Evolutionary conservation across 345 rosid genomes (phyloP).

Genomic region (Rhodamnia rubescens): DNA sequence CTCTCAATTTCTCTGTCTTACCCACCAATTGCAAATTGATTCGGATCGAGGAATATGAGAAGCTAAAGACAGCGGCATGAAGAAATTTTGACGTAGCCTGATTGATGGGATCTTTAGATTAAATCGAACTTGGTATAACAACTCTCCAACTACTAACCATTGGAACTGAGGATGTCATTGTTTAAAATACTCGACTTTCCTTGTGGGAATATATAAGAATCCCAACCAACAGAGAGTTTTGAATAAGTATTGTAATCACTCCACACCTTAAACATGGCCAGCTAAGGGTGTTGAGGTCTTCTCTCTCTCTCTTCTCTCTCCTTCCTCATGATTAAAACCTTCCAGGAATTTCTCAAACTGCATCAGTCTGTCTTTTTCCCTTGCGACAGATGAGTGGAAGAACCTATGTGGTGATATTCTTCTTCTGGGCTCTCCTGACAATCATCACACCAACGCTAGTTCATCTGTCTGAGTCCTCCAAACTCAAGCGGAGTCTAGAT

Average conservation of each 20-base stretch:
- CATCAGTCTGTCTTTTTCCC: background rate
- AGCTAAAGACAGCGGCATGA: background rate
- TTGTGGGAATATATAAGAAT: background rate
- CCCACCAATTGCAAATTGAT: background rate
- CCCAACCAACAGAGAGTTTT: background rate
- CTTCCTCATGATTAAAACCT: background rate
- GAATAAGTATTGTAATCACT: background rate
- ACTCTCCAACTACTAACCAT: constrained; percentile 39
- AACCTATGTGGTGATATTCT: constrained; percentile 58
- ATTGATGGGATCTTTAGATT: constrained; percentile 10
- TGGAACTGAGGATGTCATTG: constrained; percentile 2
- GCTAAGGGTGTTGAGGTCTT: constrained; percentile 13
- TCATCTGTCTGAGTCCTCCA: constrained; percentile 63
- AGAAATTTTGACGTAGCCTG: background rate
- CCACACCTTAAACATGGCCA: constrained; percentile 38
- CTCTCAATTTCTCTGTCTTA: background rate
- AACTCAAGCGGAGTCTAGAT: constrained; percentile 8
- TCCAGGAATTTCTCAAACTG: background rate
- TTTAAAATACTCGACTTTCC: constrained; percentile 3
- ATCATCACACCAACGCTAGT: constrained; percentile 80
- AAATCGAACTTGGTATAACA: constrained; percentile 23
- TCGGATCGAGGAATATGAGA: background rate
- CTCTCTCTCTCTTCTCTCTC: background rate
- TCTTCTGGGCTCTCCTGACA: constrained; percentile 91
- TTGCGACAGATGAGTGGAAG: constrained; percentile 46